Base-by-base conservation (phyloP, 2,329 filamentous ascomycete genomes). In the Colletotrichum viniferum region DNA sequence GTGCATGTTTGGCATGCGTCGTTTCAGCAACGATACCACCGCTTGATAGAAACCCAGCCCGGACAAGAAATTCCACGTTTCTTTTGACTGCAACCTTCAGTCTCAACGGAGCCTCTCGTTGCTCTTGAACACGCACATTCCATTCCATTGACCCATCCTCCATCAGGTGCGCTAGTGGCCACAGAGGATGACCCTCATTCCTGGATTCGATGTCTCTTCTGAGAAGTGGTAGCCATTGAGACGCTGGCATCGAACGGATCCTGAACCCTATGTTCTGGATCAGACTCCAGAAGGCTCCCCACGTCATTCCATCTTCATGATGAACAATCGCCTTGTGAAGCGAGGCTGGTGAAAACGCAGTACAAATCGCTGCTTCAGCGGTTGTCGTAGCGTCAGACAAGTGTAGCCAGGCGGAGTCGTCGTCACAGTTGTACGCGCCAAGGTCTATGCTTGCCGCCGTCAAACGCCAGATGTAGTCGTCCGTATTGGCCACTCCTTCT, bases 381-480 rank as follows among this genome's bases (percentile, higher is more conserved):
- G 34, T 72, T 2, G 60, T 72, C 4, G 72, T 4, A 14, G 61
- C 72, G 5, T 74, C 68, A 2, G 68, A 74, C 2, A 74, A 8
- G 14, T 60, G 43, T 13, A 74, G 10, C 72, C 72, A 79, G 9
- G 71, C 75, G 36, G 67, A 28, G 0, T 69, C 30, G 13, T 74
- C 63, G 4, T 68, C 76, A 26, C 18, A 36, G 30, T 76, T 79
- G 64, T 77, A 76, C 2, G 69, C 69, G 5, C 78, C 78, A 12
- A 77, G 21, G 2, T 55, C 66, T 14, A 79, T 77, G 52, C 60
- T 77, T 0, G 77, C 68, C 9, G 77, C 65, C 9, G 71, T 52
- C 3, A 79, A 32, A 9, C 78, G 61, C 78, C 78, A 79, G 3
- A 79, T 74, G 18, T 78, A 79, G 26, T 79, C 78, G 24, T 78